These are phyloP conservation scores for Ceratocystis harringtonii DNA, from an alignment of 2,329 filamentous ascomycete genomes.

Conservation along the genomic window DNA sequence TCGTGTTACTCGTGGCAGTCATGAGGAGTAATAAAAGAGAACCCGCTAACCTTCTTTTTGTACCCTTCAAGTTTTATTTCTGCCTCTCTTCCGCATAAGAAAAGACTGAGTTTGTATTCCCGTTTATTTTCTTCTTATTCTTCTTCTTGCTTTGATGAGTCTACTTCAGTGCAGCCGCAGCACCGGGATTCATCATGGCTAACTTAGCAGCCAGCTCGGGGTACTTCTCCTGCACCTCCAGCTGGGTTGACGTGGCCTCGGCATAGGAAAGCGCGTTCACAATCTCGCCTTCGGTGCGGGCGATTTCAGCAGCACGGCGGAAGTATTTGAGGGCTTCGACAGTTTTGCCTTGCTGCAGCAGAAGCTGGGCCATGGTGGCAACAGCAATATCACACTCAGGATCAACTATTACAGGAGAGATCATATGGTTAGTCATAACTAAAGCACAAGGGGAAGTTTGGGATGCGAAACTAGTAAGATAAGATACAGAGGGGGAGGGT, in stretches of 20 bases:
- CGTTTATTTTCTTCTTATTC: background rate
- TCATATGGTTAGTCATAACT: background rate
- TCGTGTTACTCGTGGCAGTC: background rate
- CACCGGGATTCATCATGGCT: constrained; percentile 17
- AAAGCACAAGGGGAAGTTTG: background rate
- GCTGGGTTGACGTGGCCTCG: constrained; percentile 88
- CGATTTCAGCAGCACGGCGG: constrained; percentile 86
- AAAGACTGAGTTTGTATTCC: background rate
- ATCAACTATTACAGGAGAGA: constrained; percentile 48
- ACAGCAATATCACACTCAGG: constrained; percentile 98
- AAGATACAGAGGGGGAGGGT: background rate
- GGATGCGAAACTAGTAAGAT: background rate
- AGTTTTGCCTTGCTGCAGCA: constrained; percentile 95
- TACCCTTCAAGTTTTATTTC: background rate
- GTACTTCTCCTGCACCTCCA: constrained; percentile 81
- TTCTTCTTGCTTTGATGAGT: background rate
- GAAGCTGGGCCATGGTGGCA: constrained; percentile 93
- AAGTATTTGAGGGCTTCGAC: constrained; percentile 92
- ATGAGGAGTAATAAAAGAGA: background rate
- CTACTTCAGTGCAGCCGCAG: constrained; percentile 7
- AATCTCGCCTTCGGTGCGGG: constrained; percentile 86
- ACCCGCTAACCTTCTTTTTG: background rate
- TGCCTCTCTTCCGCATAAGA: background rate
- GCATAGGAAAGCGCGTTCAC: constrained; percentile 94
- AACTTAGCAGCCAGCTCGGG: constrained; percentile 63